A percentile compares a stretch with the other conserved stretches of the same genome.
phyloP scores from a whole-genome alignment of 306 rosid species.

The Sesbania bispinosa region DNA sequence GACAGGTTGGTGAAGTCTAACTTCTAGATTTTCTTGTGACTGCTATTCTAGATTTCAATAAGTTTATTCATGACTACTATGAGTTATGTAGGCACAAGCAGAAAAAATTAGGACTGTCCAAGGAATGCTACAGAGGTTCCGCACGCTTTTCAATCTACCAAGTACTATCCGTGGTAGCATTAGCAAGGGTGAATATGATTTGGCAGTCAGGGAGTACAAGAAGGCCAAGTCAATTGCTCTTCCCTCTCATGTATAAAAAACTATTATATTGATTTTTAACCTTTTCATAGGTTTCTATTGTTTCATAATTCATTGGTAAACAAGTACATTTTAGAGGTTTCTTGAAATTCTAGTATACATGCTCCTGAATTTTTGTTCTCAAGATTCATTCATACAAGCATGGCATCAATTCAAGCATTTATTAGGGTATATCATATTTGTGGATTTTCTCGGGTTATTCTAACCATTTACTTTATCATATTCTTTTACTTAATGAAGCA shows the following conservation, averaged over 20 bases:
- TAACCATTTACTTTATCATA: slow-evolving; percentile 2
- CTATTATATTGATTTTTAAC: slow-evolving; percentile 16
- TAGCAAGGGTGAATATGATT: slow-evolving; percentile 96
- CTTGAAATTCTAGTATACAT: slow-evolving; percentile 13
- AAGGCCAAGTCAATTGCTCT: slow-evolving; percentile 96
- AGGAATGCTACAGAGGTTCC: slow-evolving; percentile 99
- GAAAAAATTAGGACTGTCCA: slow-evolving; percentile 97
- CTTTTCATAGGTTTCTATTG: slow-evolving; percentile 19
- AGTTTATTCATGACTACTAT: slow-evolving; percentile 17
- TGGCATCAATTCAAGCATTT: slow-evolving; percentile 15
- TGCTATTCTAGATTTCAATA: slow-evolving; percentile 31
- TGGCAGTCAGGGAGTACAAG: slow-evolving; percentile 99
- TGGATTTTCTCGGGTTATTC: slow-evolving; percentile 12
- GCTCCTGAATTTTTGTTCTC: background rate
- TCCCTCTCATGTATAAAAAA: slow-evolving; percentile 86
- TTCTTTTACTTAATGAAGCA: slow-evolving; percentile 14
- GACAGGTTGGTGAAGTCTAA: slow-evolving; percentile 71
- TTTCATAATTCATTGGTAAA: slow-evolving; percentile 16
- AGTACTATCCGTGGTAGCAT: slow-evolving; percentile 92
- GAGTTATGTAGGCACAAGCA: slow-evolving; percentile 80
- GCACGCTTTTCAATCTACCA: slow-evolving; percentile 92
- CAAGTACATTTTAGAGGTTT: slow-evolving; percentile 19
- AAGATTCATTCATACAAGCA: background rate
- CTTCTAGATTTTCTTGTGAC: slow-evolving; percentile 22
- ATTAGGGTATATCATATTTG: slow-evolving; percentile 13